phyloP scores from a whole-genome alignment of 2,329 filamentous ascomycete genomes.

The Aspergillus glaucus region DNA sequence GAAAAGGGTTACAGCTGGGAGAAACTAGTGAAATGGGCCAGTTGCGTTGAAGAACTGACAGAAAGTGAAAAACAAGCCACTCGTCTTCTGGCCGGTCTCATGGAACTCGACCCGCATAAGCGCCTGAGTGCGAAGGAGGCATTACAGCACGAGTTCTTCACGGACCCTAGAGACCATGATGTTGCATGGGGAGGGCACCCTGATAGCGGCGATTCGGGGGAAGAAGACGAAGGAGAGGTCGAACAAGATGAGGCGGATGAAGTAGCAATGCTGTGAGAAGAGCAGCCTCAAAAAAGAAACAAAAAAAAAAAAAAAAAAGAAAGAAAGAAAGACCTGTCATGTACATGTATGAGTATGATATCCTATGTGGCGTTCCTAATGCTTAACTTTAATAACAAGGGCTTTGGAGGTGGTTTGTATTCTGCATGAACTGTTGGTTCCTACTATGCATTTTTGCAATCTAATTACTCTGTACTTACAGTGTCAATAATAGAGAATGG shows the following conservation, averaged over 20 bases:
- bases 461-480: no score
- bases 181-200: slow-evolving; percentile 35
- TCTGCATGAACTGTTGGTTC: no score
- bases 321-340: not conserved
- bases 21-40: slow-evolving; percentile 94
- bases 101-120: slow-evolving; percentile 40
- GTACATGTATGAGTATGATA: slow-evolving; percentile 13
- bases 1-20: slow-evolving; percentile 79
- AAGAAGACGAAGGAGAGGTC: slow-evolving; percentile 25
- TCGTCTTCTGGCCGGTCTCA: slow-evolving; percentile 35
- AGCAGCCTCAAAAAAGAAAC: not conserved
- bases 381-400: not conserved
- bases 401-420: not conserved
- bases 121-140: slow-evolving; percentile 39
- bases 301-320: not conserved
- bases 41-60: slow-evolving; percentile 60
- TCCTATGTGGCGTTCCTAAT: not conserved
- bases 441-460: no score
- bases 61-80: slow-evolving; percentile 42
- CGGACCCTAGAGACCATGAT: slow-evolving; percentile 34
- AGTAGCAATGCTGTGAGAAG: slow-evolving; percentile 28
- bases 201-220: slow-evolving; percentile 29
- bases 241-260: slow-evolving; percentile 32
- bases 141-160: slow-evolving; percentile 41
- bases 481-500: no score